Conservation (phyloP, 1,284 basidiomycete species). For the Phellinidium pouzarii region DNA sequence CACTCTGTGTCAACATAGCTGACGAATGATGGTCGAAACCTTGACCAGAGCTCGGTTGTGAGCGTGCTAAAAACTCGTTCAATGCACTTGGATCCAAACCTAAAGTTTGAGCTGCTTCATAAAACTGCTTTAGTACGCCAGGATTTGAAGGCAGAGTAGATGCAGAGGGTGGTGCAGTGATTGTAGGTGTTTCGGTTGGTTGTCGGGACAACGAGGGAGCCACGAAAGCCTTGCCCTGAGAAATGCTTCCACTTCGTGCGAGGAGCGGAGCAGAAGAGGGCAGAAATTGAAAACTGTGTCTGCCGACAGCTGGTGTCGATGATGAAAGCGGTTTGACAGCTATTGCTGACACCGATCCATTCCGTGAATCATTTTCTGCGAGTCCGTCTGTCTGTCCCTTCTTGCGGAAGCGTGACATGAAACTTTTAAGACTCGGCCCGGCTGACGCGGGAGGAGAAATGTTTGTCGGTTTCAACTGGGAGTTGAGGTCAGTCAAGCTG, state of each 20-base stretch:
- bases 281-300: conserved; percentile 13
- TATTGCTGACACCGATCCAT: conserved; percentile 22
- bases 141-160: conserved; percentile 25
- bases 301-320: conserved; percentile 4
- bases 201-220: conserved; percentile 14
- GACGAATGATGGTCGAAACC: background rate
- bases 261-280: conserved; percentile 10
- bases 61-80: conserved; percentile 51
- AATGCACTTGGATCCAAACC: conserved; percentile 66
- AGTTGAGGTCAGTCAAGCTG: conserved; percentile 11
- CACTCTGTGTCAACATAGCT: background rate
- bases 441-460: conserved; percentile 54
- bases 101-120: conserved; percentile 65
- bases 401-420: conserved; percentile 75
- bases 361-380: conserved; percentile 8
- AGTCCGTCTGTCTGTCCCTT: conserved; percentile 30
- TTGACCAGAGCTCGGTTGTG: conserved; percentile 1
- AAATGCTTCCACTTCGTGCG: conserved; percentile 12
- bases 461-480: conserved; percentile 27
- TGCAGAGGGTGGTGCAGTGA: background rate
- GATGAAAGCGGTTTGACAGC: conserved; percentile 8
- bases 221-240: background rate
- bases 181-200: conserved; percentile 11
- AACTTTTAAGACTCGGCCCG: conserved; percentile 64
- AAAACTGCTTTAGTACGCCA: conserved; percentile 59